Conservation (phyloP, 495 filamentous ascomycete genomes). For the Penicillium desertorum region DNA sequence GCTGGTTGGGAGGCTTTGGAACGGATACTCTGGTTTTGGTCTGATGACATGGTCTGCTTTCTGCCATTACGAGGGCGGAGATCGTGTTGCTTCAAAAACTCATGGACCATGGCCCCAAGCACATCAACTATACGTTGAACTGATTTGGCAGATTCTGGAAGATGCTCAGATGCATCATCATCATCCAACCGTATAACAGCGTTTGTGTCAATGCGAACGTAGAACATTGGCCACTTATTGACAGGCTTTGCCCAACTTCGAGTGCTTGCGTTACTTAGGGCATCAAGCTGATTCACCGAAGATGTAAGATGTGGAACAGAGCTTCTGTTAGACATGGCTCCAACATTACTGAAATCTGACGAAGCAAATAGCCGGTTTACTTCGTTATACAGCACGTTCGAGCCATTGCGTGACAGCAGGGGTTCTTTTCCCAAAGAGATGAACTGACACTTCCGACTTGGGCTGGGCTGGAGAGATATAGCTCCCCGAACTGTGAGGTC, state of each 20-base stretch:
- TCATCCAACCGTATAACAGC: slow-evolving; percentile 14
- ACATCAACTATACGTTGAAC: slow-evolving; percentile 59
- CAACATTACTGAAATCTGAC: slow-evolving; percentile 73
- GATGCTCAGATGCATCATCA: slow-evolving; percentile 23
- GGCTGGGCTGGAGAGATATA: slow-evolving; percentile 67
- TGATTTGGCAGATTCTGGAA: slow-evolving; percentile 44
- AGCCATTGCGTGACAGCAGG: slow-evolving; percentile 46
- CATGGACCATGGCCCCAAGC: slow-evolving; percentile 59
- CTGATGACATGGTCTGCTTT: slow-evolving; percentile 15
- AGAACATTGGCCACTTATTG: slow-evolving; percentile 91
- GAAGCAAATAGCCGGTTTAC: slow-evolving; percentile 74
- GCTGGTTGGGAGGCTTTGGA: not conserved
- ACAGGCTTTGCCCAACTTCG: slow-evolving; percentile 60
- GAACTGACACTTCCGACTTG: slow-evolving; percentile 74
- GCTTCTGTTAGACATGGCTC: slow-evolving; percentile 28
- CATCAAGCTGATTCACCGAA: slow-evolving; percentile 42
- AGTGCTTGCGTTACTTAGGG: slow-evolving; percentile 56
- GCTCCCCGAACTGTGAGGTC: slow-evolving; percentile 62
- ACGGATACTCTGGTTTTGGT: slow-evolving; percentile 3
- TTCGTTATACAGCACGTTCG: slow-evolving; percentile 72
- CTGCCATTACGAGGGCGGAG: slow-evolving; percentile 51
- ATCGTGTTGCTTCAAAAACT: slow-evolving; percentile 68
- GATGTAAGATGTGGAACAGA: not conserved
- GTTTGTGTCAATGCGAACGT: slow-evolving; percentile 61
- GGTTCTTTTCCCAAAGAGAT: slow-evolving; percentile 71